Evolutionary conservation across 2,329 filamentous ascomycete species (phyloP).

Genomic region (Neofusicoccum laricinum): DNA sequence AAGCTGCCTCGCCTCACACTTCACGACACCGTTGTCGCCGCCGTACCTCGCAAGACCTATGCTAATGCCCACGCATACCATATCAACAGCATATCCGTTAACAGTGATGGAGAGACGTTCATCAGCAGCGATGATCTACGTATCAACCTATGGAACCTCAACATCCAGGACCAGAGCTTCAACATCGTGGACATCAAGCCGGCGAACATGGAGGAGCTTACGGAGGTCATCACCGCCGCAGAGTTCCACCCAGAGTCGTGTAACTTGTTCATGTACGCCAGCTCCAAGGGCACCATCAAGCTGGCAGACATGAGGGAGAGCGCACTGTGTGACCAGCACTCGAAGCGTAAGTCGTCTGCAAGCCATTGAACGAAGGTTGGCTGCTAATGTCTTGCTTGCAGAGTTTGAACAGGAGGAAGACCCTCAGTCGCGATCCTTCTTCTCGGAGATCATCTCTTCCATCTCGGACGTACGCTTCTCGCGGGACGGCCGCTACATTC

Average conservation of each 20-base stretch:
- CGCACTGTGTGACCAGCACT: constrained; percentile 90
- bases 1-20: constrained; percentile 96
- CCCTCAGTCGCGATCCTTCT: constrained; percentile 93
- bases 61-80: constrained; percentile 98
- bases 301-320: constrained; percentile 97
- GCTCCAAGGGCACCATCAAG: constrained; percentile 98
- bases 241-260: constrained; percentile 97
- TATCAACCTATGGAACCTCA: constrained; percentile 98
- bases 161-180: constrained; percentile 99
- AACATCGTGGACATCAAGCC: constrained; percentile 99
- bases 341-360: constrained; percentile 68
- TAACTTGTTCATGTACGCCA: constrained; percentile 99
- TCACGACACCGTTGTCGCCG: constrained; percentile 96
- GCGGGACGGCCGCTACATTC: constrained; percentile 91
- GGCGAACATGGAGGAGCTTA: constrained; percentile 99
- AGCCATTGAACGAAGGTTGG: constrained; percentile 19
- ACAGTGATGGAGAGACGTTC: constrained; percentile 98
- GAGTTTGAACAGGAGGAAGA: constrained; percentile 99
- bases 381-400: constrained; percentile 38
- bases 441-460: constrained; percentile 98
- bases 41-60: constrained; percentile 92
- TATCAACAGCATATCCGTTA: constrained; percentile 99
- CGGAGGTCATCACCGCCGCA: constrained; percentile 96
- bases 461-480: constrained; percentile 99
- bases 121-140: constrained; percentile 97